Evolutionary conservation across 75 land plant genomes (phyloP), one percentile per base, ranked within the genome.

Genomic region (Larix kaempferi): DNA sequence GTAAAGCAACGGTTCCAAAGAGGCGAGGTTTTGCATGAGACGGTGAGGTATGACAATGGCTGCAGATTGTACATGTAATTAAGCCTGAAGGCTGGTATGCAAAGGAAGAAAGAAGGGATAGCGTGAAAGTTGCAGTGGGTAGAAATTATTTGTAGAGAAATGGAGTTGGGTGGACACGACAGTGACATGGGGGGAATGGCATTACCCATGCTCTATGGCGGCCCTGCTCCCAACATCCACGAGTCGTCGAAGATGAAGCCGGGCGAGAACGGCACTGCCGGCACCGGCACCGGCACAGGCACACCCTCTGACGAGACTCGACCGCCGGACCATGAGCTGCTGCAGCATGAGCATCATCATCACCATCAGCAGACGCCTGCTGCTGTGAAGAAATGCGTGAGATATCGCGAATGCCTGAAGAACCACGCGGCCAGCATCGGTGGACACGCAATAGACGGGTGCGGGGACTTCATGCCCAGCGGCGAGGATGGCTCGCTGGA

Each of bases 381-480:
- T 25, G 29, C 54, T 12, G 58, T 55, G 3, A 79, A 56, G 13
- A 73, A 56, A 22, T 58, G 76, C n/a, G 86, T 78, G 33, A 79
- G 82, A 75, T 90, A 90, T 41, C 37, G 86, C 39, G 92, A 91
- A 56, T 91, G 92, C 55, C 69, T 84, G 62, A 86, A 82, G 78
- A 91, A 91, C 78, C 92, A 91, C 75, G 92, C 91, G 15, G 88
- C 84, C 17, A 82, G 78, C 62, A 52, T 89, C 17, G 92, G 92
- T 0, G 91, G 86, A 0, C 89, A 84, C 54, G 89, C 92, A 4
- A 59, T 82, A 21, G 92, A 91, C 57, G 92, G 92, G n/a, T 91
- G 92, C 63, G 88, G 92, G 6, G 93, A 91, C 81, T 91, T 91
- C 77, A 91, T 91, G 92, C 88, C 92, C 23, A 57, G 82, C 27